Evolutionary conservation across 2,329 filamentous ascomycete species (phyloP), one percentile per base, ranked within the genome.

Genomic region (Alternaria brassicicola): DNA sequence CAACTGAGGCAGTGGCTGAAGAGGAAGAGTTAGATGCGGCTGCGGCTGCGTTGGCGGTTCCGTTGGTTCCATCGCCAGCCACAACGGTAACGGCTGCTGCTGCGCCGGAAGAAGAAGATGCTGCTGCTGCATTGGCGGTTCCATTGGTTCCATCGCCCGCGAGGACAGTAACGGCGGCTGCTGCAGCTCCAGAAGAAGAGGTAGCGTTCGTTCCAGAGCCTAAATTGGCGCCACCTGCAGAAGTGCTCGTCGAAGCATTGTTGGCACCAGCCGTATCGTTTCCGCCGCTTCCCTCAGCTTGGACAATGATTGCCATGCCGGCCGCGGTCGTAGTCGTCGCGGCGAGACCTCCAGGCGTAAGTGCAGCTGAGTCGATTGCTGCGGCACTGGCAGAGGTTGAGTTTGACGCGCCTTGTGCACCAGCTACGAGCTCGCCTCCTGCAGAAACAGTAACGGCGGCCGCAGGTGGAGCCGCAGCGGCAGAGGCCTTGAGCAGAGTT

Each of bases 261-360:
- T 45, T 46, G 6, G 15, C 57, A 19, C 45, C 61, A 61, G 25
- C 31, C 8, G 53, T 41, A 15, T n/a, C 38, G 35, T 53, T 54
- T 19, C 50, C 45, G 26, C 25, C 26, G 43, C 45, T 54, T 17
- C 47, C 49, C 17, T 43, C 61, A 6, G 67, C 68, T 17, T 64
- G 10, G 7, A 71, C 67, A 35, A 65, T 69, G 35, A 73, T 55
- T 33, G 62, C 52, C 23, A 48, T 55, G 12, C 57, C 65, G 10
- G 49, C 65, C 25, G 60, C 52, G 6, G 59, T 67, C 0, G 60
- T 68, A 4, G 67, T 70, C 2, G 65, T 66, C 12, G 65, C 64
- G 8, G 62, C 57, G 30, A 72, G 59, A 19, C 60, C 69, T 53
- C 61, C 70, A 19, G 54, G 41, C 3, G 65, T 72, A 28, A 70